Base-by-base conservation (phyloP, 352 stramenopile species). In the Phytophthora kernoviae region DNA sequence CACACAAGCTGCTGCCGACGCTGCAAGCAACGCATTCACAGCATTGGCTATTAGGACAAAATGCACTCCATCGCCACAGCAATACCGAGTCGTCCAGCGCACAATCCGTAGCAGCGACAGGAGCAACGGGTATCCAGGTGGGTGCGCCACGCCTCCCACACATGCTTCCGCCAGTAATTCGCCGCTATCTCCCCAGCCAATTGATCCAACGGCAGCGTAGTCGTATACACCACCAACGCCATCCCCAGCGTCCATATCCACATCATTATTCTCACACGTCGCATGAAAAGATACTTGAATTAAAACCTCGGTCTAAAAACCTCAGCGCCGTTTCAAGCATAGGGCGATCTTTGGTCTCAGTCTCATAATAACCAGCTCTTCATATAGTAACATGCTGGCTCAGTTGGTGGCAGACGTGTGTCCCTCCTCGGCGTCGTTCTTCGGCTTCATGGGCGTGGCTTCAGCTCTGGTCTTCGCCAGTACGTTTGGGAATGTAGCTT, bases 371-470 rank as follows among this genome's bases (percentile, higher is more conserved):
- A 32, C 14, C 26, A 42, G 37, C 20, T 27, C 54, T 45, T 46
- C 10, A 50, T 3, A 30, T 26, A 45, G 2, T 45, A 55, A 18
- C 14, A 78, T 79, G 70, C 44, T 83, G 37, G 63, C 74, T 44
- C 64, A 87, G 54, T 62, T 88, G 36, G 79, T 91, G 58, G 94
- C 94, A 73, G 96, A 99, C 85, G 96, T 97, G 58, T 99, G 97
- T 76, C 97, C 97, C 42, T 96, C 96, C 56, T 99, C 93, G 70
- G 97, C 97, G 52, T 97, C 97, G 70, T 99, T 99, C 88, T 99
- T 99, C 71, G 98, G 98, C 64, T 99, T 99, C 79, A 99, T 99
- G 96, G 97, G 97, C 62, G 96, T 99, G 14, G 97, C 96, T 56
- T 90, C 88, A 50, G 93, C 92, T 20, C 87, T 98, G 59, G 91